Evolutionary conservation across 192 early-diverging fungal genomes (phyloP).

Genomic region (Rhizoclosmatium globosum): DNA sequence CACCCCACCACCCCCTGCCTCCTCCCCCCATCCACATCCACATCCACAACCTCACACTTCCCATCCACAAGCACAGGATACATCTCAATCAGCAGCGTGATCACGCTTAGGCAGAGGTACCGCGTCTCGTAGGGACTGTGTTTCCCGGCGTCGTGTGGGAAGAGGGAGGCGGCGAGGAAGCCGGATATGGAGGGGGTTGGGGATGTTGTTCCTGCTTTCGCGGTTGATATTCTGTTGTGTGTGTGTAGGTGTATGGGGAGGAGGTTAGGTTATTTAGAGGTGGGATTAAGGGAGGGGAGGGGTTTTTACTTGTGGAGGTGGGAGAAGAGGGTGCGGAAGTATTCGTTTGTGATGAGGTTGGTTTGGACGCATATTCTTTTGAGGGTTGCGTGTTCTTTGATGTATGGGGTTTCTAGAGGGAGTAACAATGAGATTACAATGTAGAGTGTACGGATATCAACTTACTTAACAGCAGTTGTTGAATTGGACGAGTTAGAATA

Average conservation of each 20-base stretch:
- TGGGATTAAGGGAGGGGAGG: neutral
- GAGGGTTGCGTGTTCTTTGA: neutral
- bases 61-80: neutral
- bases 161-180: conserved; percentile 8
- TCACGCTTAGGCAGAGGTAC: neutral
- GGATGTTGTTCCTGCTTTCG: conserved; percentile 1
- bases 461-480: neutral
- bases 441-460: too few species aligned
- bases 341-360: neutral
- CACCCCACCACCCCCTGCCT: too few species aligned
- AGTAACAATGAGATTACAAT: too few species aligned
- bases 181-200: conserved; percentile 1
- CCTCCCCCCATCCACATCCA: neutral
- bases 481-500: neutral
- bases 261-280: neutral
- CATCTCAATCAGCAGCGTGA: conserved; percentile 7
- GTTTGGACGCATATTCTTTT: neutral
- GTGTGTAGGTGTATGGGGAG: neutral
- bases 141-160: conserved; percentile 1
- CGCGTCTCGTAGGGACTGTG: conserved; percentile 9
- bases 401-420: neutral
- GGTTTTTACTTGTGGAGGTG: neutral
- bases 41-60: neutral
- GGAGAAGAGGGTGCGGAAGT: neutral
- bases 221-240: neutral